Base-by-base conservation (phyloP, 176 grass and related monocot species). In the Phragmites australis region DNA sequence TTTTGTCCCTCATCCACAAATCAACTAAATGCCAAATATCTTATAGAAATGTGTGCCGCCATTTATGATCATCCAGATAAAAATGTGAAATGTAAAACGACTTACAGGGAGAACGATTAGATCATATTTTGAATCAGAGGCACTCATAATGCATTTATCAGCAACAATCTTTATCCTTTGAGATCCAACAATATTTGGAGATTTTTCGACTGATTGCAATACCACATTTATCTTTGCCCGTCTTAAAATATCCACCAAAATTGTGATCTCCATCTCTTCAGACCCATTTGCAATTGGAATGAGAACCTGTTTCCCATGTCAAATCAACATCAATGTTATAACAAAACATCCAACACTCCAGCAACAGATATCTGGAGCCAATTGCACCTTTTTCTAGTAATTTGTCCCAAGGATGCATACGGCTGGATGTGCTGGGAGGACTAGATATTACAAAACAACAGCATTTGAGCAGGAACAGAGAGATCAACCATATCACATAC, bases 41-140 rank as follows among this genome's bases (percentile, higher is more conserved):
- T 72, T 83, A 10, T 21, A 72, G 67, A 69, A 83, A 75, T 70
- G 42, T 53, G 15, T 51, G 13, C 43, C 10, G 2, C 31, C 30
- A 39, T 62, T 70, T 49, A 87, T 7, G 50, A 79, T 52, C 22
- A 78, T 52, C 39, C 29, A 46, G 48, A 89, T 59, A 65, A 84
- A 49, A 68, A 67, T 65, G 43, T 57, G 12, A 77, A 84, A 78
- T 74, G 71, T 8, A 75, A 66, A 72, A 77, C 18, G 76, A 18
- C 92, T 83, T 94, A 98, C 95, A 50, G 95, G 90, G 72, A 98
- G 86, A 86, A 98, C 79, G 13, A 94, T 98, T 50, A 98, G 54
- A 87, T 98, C 95, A 91, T 94, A 98, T 89, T 72, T 78, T 62
- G 71, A 86, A 60, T 87, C 78, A 29, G 90, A 91, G 79, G 84